phyloP scores from a whole-genome alignment of 352 stramenopile genomes.

The Stramenopiles sp. region DNA sequence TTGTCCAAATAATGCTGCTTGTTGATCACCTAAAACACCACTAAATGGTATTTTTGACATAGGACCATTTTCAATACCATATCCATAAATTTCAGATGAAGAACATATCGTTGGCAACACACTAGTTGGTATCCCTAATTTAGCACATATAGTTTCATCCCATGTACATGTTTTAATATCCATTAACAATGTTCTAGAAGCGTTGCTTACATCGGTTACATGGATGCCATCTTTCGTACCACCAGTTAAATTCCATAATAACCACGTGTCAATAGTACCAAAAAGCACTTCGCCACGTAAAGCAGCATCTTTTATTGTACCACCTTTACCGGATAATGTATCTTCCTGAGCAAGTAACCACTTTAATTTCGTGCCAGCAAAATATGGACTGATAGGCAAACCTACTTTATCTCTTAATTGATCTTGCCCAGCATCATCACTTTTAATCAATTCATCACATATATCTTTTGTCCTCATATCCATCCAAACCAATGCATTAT shows the following conservation, averaged over 20 bases:
- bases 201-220: conserved; percentile 94
- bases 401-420: conserved; percentile 53
- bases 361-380: conserved; percentile 88
- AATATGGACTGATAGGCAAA: conserved; percentile 88
- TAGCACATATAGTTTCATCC: conserved; percentile 32
- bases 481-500: conserved; percentile 97
- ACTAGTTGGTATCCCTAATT: conserved; percentile 51
- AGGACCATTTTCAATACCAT: conserved; percentile 28
- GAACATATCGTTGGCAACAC: conserved; percentile 75
- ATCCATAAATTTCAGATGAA: conserved; percentile 59
- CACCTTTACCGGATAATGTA: conserved; percentile 53
- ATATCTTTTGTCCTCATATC: conserved; percentile 80
- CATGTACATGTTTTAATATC: conserved; percentile 23
- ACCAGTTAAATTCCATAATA: conserved; percentile 79
- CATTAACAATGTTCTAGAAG: conserved; percentile 72
- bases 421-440: conserved; percentile 25
- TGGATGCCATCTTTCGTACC: conserved; percentile 54
- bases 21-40: conserved; percentile 84
- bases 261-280: conserved; percentile 94
- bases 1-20: conserved; percentile 90
- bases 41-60: conserved; percentile 66
- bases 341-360: conserved; percentile 87
- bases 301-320: conserved; percentile 25
- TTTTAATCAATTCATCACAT: conserved; percentile 28
- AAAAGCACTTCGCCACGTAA: conserved; percentile 58